phyloP scores from a whole-genome alignment of 2,329 filamentous ascomycete genomes.

The Aspergillus pseudotamarii region DNA sequence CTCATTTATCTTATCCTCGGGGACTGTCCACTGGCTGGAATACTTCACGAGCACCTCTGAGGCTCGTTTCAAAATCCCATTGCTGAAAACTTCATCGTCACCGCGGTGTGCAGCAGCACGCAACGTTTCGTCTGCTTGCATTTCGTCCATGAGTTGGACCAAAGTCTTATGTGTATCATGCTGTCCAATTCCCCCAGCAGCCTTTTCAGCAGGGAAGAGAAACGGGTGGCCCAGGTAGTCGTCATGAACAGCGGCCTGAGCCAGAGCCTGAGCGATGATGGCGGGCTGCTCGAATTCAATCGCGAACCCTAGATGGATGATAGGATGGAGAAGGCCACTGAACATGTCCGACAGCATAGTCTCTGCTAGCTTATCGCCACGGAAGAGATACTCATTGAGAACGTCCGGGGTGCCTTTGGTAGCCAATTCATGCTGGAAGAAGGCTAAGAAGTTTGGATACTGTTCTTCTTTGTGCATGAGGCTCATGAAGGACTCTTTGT shows the following conservation, averaged over 20 bases:
- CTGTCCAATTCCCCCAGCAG: too few relatives aligned
- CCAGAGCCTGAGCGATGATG: constrained; percentile 74
- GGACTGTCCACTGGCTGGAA: too few relatives aligned
- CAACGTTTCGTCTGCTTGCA: too few relatives aligned
- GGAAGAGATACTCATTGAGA: constrained; percentile 62
- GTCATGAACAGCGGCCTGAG: constrained; percentile 70
- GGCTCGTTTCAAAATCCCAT: background rate
- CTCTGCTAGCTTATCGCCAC: constrained; percentile 60
- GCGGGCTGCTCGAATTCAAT: constrained; percentile 76
- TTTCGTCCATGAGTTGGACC: too few relatives aligned
- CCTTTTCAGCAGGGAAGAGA: too few relatives aligned
- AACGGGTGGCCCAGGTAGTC: background rate
- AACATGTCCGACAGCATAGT: constrained; percentile 66
- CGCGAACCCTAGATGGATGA: constrained; percentile 82
- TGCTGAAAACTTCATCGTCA: too few relatives aligned
- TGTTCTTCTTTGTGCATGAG: constrained; percentile 58
- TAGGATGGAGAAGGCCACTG: constrained; percentile 65
- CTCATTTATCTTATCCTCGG: too few relatives aligned
- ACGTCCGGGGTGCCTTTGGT: constrained; percentile 59
- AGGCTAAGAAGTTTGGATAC: constrained; percentile 70
- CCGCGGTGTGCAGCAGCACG: too few relatives aligned
- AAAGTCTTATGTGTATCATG: too few relatives aligned
- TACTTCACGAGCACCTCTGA: too few relatives aligned
- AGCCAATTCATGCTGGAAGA: constrained; percentile 70
- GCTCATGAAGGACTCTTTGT: constrained; percentile 26